Base-by-base conservation (phyloP, 306 rosid genomes). In the Rosa persica region DNA sequence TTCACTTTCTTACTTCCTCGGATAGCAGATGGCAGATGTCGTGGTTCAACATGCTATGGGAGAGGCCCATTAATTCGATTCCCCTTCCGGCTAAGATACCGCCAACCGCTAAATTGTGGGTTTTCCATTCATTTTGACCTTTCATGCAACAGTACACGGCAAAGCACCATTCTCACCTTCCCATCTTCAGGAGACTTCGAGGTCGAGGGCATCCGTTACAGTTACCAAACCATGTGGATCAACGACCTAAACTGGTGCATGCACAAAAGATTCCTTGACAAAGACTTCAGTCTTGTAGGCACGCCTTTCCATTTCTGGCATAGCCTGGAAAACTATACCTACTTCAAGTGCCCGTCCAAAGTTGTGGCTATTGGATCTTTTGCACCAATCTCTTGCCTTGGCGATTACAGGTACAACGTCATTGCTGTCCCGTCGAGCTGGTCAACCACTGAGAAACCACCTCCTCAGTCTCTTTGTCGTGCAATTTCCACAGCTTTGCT, bases 81-180 rank as follows among this genome's bases (percentile, higher is more conserved):
- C 57, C 90, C 90, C 16, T 87, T 80, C 58, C 44, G 66, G 39
- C 43, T 87, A 39, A 78, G 20, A 44, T 20, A 60, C 15, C 12
- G 1, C 1, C 20, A 74, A 39, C 25, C 22, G 4, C 4, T 3
- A n/a, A 30, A 73, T 34, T 80, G 84, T 47, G 64, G 79, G 19
- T 66, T 40, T 54, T 22, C 42, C 13, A 2, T 3, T 11, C 46
- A 16, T 7, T 74, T 80, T 27, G 75, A 57, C 36, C 75, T 80
- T 43, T 55, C 64, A 10, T 80, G 83, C 64, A 16, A 47, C 42
- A 30, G 36, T 30, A 22, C 0, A 57, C 22, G 15, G 8, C 22
- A 22, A 30, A 70, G 5, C 47, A 38, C 77, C 13, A 46, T 61
- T 38, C 64, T 79, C 49, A 60, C 42, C 15, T 72, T 78, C 39